These are phyloP conservation scores for Lentinus tigrinus DNA, from an alignment of 768 basidiomycete genomes.

Conservation along the genomic window DNA sequence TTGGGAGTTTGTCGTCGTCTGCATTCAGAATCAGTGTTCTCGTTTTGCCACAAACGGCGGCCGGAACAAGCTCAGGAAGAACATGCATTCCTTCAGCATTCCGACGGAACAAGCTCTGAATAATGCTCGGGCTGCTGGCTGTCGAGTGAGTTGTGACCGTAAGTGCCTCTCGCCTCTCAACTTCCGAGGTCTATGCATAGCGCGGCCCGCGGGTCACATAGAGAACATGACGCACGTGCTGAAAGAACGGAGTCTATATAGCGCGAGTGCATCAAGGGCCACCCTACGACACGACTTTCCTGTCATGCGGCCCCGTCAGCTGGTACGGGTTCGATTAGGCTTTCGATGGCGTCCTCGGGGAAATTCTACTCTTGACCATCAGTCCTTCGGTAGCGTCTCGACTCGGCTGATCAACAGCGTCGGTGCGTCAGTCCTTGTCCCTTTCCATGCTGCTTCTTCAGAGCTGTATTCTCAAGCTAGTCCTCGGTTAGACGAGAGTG, in stretches of 20 bases:
- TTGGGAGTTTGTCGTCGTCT: no score
- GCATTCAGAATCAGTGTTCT: no score
- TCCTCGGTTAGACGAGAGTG: not conserved
- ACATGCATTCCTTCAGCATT: no score
- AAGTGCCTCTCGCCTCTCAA: not conserved
- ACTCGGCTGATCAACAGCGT: not conserved
- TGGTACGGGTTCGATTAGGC: not conserved
- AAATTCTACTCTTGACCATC: slow-evolving; percentile 1
- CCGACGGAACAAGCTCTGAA: no score
- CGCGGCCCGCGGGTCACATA: not conserved
- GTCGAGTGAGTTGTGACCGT: no score
- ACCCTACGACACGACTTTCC: not conserved
- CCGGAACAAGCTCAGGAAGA: no score
- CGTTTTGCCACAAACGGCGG: no score
- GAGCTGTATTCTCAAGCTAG: not conserved
- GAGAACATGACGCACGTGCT: not conserved
- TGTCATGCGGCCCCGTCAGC: slow-evolving; percentile 12
- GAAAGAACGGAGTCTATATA: not conserved
- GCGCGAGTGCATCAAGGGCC: not conserved
- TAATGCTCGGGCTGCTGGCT: no score
- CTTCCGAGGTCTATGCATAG: not conserved
- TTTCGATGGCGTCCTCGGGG: slow-evolving; percentile 3
- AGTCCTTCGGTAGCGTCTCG: not conserved
- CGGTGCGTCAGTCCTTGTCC: no score
- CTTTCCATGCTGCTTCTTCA: not conserved